Base-by-base conservation (phyloP, 2,329 filamentous ascomycete genomes). In the Neonectria punicea region DNA sequence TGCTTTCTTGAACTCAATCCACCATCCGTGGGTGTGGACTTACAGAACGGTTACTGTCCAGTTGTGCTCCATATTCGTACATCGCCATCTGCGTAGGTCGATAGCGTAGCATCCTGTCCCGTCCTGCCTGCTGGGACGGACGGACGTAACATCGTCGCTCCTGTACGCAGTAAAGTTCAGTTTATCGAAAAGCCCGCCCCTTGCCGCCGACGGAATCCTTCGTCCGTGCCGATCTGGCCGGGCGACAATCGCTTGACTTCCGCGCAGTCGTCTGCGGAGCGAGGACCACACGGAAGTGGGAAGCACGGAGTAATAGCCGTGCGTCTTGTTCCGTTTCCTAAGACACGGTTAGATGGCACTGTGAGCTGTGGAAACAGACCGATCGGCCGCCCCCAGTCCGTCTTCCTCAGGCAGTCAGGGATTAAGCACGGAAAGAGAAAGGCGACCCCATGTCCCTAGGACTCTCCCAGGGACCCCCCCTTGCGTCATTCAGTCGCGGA, bases 401-500 rank as follows among this genome's bases (percentile, higher is more conserved):
- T 36, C 13, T 22, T 50, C 41, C n/a, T 53, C 58, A 57, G 46
- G 65, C 61, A 58, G 53, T 58, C 32, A 44, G 16, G 32, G 56
- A 55, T 63, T 10, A 30, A 30, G 58, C 57, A n/a, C 39, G 43
- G 61, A 69, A 57, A 39, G 47, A 49, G 57, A 58, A 62, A 58
- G 36, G 30, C 58, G 44, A 39, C 56, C 56, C 63, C 66, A 66
- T 63, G 62, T 43, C 58, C 36, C 47, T 51, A 58, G 51, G 43
- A 44, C 39, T 44, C 60, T 28, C 65, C 67, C 30, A 58, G 66
- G 62, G 55, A 58, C 57, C 39, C 16, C 28, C 64, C 72, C 70
- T 73, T 72, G 72, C 72, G 68, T 72, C 70, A 74, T 70, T 64
- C 51, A 50, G 55, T 63, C 30, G 47, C 49, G 47, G 47, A 57